Conservation (phyloP, 2,329 filamentous ascomycete genomes). For the Xylariaceae sp. region DNA sequence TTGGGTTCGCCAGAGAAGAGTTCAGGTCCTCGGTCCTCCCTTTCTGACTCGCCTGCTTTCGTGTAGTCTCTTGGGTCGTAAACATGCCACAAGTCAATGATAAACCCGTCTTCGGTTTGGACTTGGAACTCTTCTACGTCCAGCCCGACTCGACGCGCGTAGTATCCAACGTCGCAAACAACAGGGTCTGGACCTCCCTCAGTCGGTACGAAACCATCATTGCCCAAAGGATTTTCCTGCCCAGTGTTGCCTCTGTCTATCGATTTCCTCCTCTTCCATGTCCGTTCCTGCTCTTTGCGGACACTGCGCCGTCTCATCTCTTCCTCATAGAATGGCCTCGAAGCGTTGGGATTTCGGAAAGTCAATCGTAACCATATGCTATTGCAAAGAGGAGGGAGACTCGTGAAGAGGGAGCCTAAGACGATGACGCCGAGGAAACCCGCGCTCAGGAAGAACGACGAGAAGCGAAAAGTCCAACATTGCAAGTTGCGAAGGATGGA, state of each 20-base stretch:
- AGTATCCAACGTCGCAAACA: constrained; percentile 77
- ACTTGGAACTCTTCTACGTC: constrained; percentile 82
- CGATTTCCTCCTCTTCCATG: constrained; percentile 56
- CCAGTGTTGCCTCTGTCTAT: constrained; percentile 39
- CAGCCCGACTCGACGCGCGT: constrained; percentile 81
- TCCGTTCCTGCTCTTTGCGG: constrained; percentile 55
- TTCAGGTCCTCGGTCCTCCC: constrained; percentile 56
- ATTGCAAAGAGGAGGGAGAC: constrained; percentile 51
- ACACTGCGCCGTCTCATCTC: constrained; percentile 58
- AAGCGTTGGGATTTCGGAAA: constrained; percentile 57
- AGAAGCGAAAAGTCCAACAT: constrained; percentile 60
- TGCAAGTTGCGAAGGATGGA: constrained; percentile 64
- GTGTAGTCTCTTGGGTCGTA: constrained; percentile 77
- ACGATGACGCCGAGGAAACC: constrained; percentile 76
- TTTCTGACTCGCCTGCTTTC: constrained; percentile 46
- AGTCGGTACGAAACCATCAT: constrained; percentile 65
- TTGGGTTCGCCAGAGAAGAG: constrained; percentile 52
- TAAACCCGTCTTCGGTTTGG: constrained; percentile 90
- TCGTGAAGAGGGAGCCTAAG: constrained; percentile 68
- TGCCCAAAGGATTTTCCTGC: constrained; percentile 38
- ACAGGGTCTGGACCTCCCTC: constrained; percentile 80
- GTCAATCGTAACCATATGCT: constrained; percentile 53
- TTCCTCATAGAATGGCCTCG: constrained; percentile 69
- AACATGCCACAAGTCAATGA: constrained; percentile 85
- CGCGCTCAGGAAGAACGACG: constrained; percentile 74